Evolutionary conservation across 1,284 basidiomycete species (phyloP).

Genomic region (Pulveroboletus sp.): DNA sequence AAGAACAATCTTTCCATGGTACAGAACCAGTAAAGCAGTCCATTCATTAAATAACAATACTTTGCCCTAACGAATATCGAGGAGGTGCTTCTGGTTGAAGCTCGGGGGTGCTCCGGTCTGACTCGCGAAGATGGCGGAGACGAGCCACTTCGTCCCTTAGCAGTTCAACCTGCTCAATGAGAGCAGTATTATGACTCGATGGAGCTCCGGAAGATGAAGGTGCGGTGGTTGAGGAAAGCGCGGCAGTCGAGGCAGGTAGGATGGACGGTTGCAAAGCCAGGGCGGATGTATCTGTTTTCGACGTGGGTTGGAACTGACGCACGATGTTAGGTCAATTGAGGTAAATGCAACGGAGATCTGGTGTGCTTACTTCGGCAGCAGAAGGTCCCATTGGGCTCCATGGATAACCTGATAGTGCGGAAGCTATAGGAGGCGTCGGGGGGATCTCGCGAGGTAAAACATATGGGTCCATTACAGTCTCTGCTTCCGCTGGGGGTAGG

Average conservation of each 20-base stretch:
- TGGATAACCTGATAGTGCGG: not conserved
- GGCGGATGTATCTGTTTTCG: not conserved
- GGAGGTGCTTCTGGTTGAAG: not conserved
- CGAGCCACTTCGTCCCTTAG: constrained; percentile 18
- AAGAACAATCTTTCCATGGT: too few species aligned
- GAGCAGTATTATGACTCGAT: not conserved
- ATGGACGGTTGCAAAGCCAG: not conserved
- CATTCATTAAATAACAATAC: too few species aligned
- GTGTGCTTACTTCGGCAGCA: not conserved
- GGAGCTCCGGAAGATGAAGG: not conserved
- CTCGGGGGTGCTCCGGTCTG: not conserved
- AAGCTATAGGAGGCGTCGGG: too few species aligned
- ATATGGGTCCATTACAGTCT: not conserved
- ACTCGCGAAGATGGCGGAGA: not conserved
- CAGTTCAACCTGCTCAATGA: constrained; percentile 6
- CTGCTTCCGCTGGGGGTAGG: too few species aligned
- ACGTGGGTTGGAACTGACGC: not conserved
- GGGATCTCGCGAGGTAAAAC: not conserved
- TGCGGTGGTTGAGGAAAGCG: not conserved
- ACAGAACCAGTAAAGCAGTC: too few species aligned
- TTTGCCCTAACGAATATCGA: not conserved
- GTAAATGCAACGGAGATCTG: not conserved
- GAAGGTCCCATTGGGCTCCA: not conserved
- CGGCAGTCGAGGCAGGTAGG: not conserved
- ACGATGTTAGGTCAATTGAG: not conserved